Evolutionary conservation across 2,329 filamentous ascomycete genomes (phyloP).

Genomic region (Xylaria sp.): DNA sequence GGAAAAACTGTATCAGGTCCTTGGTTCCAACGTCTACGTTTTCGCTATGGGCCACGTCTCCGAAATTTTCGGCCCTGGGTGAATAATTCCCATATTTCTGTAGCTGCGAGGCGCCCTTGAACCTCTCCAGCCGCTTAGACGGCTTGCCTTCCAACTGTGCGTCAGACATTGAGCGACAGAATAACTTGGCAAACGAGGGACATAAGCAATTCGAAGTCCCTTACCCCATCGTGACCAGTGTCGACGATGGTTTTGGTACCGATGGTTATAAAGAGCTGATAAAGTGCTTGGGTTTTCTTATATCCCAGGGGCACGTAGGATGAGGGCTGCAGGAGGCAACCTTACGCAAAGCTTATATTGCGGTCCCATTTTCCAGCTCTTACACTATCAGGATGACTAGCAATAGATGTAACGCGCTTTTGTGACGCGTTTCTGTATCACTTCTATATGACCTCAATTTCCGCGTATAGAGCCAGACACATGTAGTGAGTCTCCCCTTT

Average conservation of each 20-base stretch:
- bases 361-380: conserved; percentile 7
- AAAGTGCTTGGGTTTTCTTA: conserved; percentile 30
- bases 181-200: conserved; percentile 31
- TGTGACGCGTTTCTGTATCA: background rate
- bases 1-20: conserved; percentile 53
- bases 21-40: conserved; percentile 10
- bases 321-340: conserved; percentile 31
- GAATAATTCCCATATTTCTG: conserved; percentile 25
- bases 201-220: background rate
- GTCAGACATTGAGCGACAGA: conserved; percentile 35
- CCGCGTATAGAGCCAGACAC: background rate
- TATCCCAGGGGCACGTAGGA: conserved; percentile 36
- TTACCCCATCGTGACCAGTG: conserved; percentile 30
- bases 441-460: conserved; percentile 14
- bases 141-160: conserved; percentile 19
- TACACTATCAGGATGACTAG: conserved; percentile 19
- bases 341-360: conserved; percentile 39
- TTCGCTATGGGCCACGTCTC: conserved; percentile 51
- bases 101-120: background rate
- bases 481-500: too few species aligned
- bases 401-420: conserved; percentile 9
- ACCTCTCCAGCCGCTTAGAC: conserved; percentile 23
- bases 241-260: conserved; percentile 36
- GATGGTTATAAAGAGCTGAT: conserved; percentile 36
- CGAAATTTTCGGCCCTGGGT: conserved; percentile 29